Base-by-base conservation (phyloP, 1,284 basidiomycete genomes). In the Malassezia globosa region DNA sequence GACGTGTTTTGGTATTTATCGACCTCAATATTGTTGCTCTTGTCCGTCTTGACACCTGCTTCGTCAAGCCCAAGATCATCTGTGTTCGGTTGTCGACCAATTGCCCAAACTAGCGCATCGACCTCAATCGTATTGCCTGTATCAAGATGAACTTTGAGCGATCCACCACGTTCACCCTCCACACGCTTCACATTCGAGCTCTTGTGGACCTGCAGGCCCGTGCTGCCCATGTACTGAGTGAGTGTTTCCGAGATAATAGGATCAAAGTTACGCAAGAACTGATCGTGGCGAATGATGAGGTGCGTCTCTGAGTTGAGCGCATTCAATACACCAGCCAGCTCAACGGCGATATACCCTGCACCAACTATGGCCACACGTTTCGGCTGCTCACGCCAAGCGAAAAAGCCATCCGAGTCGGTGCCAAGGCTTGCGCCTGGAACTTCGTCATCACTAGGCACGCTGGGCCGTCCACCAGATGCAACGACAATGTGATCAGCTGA, bases 261-360 rank as follows among this genome's bases (percentile, higher is more conserved):
- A 73, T 99, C 92, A 74, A 97, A 97, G 4, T 85, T 85, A 56
- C 94, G 81, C 54, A 99, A 77, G 38, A 96, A 86, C 47, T 80
- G 83, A 47, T 96, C 86, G 53, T 83, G 78, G 50, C 92, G 83
- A 64, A 95, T 94, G 67, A 95, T 72, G 56, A 96, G 74, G 70
- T 95, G 88, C 18, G 89, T 92, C 74, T 96, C 87, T n/a, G 60
- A 59, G 22, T 65, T 64, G 10, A 72, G 66, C 21, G 62, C 58
- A 49, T 66, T 55, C 46, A 72, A 60, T 25, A 73, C 61, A 38
- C 64, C 66, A 8, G 66, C 68, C 8, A 75, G 56, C 55, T 97
- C 92, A 58, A 96, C 86, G 19, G 88, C 87, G 63, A 97, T 97
- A 74, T 97, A 97, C 4, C 92, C 92, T 16, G 92, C 92, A 42